phyloP scores from a whole-genome alignment of 371 early-diverging fungal genomes.

The Apophysomyces elegans region DNA sequence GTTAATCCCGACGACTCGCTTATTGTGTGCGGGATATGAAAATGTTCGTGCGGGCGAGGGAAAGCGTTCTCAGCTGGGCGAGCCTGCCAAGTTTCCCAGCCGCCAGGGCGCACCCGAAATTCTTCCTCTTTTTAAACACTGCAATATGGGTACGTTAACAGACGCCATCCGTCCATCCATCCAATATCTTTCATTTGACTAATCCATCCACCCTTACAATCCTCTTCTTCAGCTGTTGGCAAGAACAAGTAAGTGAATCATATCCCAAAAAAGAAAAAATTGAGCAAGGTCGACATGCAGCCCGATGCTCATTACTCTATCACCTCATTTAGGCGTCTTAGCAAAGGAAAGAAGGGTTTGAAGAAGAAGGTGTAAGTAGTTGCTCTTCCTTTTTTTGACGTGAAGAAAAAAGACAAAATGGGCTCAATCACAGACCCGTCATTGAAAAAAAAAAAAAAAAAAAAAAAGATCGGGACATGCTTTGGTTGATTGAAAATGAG shows the following conservation, averaged over 20 bases:
- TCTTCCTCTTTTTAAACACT: constrained; percentile 17
- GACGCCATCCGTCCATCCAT: constrained; percentile 34
- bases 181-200: background rate
- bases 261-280: no score
- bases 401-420: background rate
- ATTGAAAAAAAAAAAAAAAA: no score
- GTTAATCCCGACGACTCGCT: no score
- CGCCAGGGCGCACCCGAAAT: constrained; percentile 7
- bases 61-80: background rate
- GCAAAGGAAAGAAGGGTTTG: constrained; percentile 96
- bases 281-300: background rate
- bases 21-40: background rate
- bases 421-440: background rate
- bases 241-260: constrained; percentile 86
- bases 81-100: constrained; percentile 2
- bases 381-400: background rate
- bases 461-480: no score
- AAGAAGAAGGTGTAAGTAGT: constrained; percentile 95
- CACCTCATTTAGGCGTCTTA: constrained; percentile 64
- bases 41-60: background rate
- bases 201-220: no score
- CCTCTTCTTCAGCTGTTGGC: constrained; percentile 76
- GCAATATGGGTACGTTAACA: constrained; percentile 36
- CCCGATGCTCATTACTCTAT: constrained; percentile 11
- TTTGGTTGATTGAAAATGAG: no score